Evolutionary conservation across 768 basidiomycete genomes (phyloP).

Genomic region (Russula earlei): DNA sequence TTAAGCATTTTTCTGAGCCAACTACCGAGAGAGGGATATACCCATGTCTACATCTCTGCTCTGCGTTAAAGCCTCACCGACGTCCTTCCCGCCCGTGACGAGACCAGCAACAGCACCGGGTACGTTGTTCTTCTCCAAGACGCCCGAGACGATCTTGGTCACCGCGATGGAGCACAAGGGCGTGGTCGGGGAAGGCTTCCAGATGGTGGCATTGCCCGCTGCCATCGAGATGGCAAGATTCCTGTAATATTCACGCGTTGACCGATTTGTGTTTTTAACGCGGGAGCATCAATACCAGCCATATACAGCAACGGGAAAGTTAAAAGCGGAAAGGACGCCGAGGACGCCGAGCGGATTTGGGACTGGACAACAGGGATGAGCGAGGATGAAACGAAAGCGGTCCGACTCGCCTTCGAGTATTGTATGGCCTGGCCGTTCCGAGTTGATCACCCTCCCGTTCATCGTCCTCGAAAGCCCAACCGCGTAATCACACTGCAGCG

Average conservation of each 20-base stretch:
- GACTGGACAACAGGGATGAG: constrained; percentile 36
- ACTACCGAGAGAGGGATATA: constrained; percentile 21
- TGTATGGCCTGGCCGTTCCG: constrained; percentile 83
- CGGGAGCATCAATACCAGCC: constrained; percentile 49
- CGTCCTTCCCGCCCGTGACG: constrained; percentile 73
- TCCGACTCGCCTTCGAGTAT: constrained; percentile 67
- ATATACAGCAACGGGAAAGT: constrained; percentile 92
- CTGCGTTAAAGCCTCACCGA: constrained; percentile 70
- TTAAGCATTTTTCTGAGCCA: neutral
- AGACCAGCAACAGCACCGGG: constrained; percentile 80
- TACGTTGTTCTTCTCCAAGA: constrained; percentile 74
- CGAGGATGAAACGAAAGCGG: neutral
- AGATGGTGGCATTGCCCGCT: constrained; percentile 86
- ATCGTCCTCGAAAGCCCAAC: constrained; percentile 90
- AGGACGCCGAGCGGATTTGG: constrained; percentile 81
- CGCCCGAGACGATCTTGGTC: constrained; percentile 70
- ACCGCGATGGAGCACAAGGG: constrained; percentile 87
- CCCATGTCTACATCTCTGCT: constrained; percentile 71
- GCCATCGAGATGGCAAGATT: constrained; percentile 83
- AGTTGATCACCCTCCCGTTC: constrained; percentile 81
- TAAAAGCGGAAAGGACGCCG: constrained; percentile 80
- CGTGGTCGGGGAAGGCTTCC: constrained; percentile 91
- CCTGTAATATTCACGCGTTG: constrained; percentile 36
- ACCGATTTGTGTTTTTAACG: neutral
- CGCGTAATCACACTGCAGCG: constrained; percentile 79